phyloP scores from a whole-genome alignment of 305 asterid genomes.

The Fraxinus angustifolia region DNA sequence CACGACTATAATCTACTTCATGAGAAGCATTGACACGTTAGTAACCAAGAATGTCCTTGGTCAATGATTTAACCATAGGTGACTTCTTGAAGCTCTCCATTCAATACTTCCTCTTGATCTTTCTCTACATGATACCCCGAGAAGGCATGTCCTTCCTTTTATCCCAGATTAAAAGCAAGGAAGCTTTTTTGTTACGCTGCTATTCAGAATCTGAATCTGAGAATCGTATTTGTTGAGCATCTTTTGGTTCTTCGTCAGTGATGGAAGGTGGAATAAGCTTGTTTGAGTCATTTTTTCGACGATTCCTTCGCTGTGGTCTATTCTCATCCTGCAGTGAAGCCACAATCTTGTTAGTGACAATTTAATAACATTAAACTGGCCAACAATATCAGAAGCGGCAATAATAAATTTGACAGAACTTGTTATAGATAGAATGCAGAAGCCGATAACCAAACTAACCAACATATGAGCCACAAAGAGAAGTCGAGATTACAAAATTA shows the following conservation, averaged over 20 bases:
- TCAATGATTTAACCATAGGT: not conserved
- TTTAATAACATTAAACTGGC: not conserved
- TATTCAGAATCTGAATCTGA: slow-evolving; percentile 73
- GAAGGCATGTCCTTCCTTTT: not conserved
- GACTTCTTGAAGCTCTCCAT: slow-evolving; percentile 7
- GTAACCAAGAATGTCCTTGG: not conserved
- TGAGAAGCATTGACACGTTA: not conserved
- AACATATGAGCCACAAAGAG: not conserved
- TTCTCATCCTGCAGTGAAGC: slow-evolving; percentile 45
- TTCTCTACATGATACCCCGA: not conserved
- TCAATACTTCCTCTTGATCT: not conserved
- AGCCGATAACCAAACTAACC: not conserved
- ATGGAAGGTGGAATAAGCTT: slow-evolving; percentile 71
- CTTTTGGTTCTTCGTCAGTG: slow-evolving; percentile 59
- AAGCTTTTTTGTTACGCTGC: not conserved
- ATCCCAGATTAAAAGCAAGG: not conserved
- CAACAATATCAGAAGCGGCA: not conserved
- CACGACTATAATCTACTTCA: not conserved
- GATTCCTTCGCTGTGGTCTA: slow-evolving; percentile 38
- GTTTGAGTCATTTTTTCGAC: slow-evolving; percentile 33
- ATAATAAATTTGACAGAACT: not conserved
- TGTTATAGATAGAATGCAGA: not conserved
- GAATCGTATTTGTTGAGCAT: slow-evolving; percentile 54
- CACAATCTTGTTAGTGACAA: not conserved
- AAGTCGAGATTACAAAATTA: not conserved